These are phyloP conservation scores for Stramenopiles sp. DNA, from an alignment of 352 stramenopile species.

Conservation along the genomic window DNA sequence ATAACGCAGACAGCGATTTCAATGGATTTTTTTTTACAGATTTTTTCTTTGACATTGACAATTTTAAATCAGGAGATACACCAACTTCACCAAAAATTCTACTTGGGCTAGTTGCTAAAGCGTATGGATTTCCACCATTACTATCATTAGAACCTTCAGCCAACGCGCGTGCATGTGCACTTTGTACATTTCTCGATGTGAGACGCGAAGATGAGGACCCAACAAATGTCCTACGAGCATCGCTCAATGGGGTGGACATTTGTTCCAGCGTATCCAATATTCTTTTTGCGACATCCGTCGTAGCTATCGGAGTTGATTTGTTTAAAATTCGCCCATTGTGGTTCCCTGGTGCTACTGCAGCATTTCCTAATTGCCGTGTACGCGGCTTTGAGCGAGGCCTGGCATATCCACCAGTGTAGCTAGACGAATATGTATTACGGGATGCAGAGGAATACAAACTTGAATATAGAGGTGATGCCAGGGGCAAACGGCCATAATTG, in stretches of 20 bases:
- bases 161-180: background rate
- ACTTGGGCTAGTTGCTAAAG: background rate
- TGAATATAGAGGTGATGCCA: background rate
- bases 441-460: background rate
- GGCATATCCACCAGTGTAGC: background rate
- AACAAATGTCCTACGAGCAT: background rate
- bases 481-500: background rate
- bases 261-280: conserved; percentile 4
- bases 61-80: background rate
- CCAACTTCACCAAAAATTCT: background rate
- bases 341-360: too few species aligned
- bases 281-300: conserved; percentile 2
- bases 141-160: background rate
- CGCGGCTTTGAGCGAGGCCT: background rate
- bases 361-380: background rate
- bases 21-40: background rate
- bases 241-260: conserved; percentile 7
- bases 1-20: background rate
- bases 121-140: background rate
- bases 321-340: background rate
- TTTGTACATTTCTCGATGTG: background rate
- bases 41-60: background rate
- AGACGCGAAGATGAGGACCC: background rate
- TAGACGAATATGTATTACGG: background rate
- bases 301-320: background rate